Base-by-base conservation (phyloP, 1,139 yeast genomes). In the Komagataea norvegica region DNA sequence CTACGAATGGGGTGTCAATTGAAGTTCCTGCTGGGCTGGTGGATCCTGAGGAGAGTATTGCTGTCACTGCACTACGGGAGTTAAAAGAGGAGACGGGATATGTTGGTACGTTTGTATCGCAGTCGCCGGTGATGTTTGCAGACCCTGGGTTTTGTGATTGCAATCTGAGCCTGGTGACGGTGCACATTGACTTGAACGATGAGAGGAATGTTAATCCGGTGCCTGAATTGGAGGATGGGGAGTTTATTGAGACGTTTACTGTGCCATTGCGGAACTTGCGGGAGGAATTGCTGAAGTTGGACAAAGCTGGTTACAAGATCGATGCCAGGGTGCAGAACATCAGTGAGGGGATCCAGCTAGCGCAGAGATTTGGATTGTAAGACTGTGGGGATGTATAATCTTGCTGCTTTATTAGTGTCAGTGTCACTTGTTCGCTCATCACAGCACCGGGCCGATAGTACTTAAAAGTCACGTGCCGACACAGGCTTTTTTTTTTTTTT, bases 131-230 rank as follows among this genome's bases (percentile, higher is more conserved):
- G 16, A 71, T 85, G 55, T 89, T 66, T 62, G 84, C 86, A 52
- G 98, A 91, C 58, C 97, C 98, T 2, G 96, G 98, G 0, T 80
- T 91, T 55, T 83, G 95, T 49, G 88, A 89, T 60, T 93, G 97
- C 22, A 89, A 84, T 54, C 70, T 87, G 67, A 79, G 80, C 19
- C 64, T 89, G 47, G 94, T 91, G 3, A 79, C 80, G 27, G 87
- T 87, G 11, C 77, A 79, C 40, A 77, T 91, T 19, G 97, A 91
- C 55, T 62, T 85, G 62, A 52, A 64, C 1, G 77, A 76, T 43
- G 72, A 72, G 16, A 73, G 79, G 45, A 91, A 91, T 59, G 52
- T 63, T 43, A 66, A 78, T 46, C 96, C 96, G 1, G 57, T 64
- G 38, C 76, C 93, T 1, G 70, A 84, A 46, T 68, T 89, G 47